Evolutionary conservation across 2,329 filamentous ascomycete species (phyloP), one percentile per base, ranked within the genome.

Genomic region (Aspergillus floridensis): DNA sequence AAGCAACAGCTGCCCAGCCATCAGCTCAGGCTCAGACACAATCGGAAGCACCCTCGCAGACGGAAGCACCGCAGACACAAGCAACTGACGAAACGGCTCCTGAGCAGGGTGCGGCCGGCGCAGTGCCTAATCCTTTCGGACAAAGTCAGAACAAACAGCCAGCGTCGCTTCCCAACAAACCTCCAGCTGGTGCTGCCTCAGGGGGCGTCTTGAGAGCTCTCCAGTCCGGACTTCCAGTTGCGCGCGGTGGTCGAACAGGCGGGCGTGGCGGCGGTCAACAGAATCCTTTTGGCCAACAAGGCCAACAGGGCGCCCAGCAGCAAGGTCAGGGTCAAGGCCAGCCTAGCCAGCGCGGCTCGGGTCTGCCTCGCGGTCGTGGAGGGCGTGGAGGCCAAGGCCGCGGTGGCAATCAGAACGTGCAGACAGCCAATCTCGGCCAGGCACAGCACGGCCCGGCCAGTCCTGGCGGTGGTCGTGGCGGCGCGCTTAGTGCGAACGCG

Each of bases 401-500:
- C 57, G 74, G 75, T 38, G 74, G 73, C 24, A 72, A 75, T 50
- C 79, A 78, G 52, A 78, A 78, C 57, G 74, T 73, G 8, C 77
- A 81, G 59, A 74, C 74, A 5, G 72, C 72, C 6, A 75, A 69
- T 58, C 31, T 65, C 2, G 65, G 67, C 48, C 70, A 72, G 35
- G 66, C 62, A 7, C 71, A 55, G 41, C 53, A 71, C 48, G 64
- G 63, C 14, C 73, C 72, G 54, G 53, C 67, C 38, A 68, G 68
- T 51, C 65, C 71, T 12, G 66, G 69, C 41, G 68, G 70, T 29
- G 70, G 69, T 22, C 70, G 80, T 29, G 26, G 26, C 22, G 71
- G 73, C n/a, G 75, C 60, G 11, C 67, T 85, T 41, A 85, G 82
- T 67, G 78, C 80, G 2, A 73, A 76, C 11, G 83, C 79, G 22